Conservation (phyloP, 1,139 yeast genomes). For the Geotrichum phurueaensis region DNA sequence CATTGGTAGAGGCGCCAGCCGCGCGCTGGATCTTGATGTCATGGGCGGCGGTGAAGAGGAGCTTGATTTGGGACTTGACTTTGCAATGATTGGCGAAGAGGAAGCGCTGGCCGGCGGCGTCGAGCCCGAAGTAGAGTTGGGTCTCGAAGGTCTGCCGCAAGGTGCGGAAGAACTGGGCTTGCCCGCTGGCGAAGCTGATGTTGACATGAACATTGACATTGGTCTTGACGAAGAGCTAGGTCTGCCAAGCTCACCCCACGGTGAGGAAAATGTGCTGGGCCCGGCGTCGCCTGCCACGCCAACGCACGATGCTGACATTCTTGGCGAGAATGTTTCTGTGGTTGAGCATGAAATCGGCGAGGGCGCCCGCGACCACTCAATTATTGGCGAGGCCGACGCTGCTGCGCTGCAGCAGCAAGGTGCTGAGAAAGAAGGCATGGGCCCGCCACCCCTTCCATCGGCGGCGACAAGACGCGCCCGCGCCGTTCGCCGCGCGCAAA, state of each 20-base stretch:
- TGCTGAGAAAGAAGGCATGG: background rate
- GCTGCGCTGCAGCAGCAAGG: slow-evolving; percentile 12
- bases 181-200: slow-evolving; percentile 5
- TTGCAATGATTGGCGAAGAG: slow-evolving; percentile 13
- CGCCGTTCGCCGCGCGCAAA: slow-evolving; percentile 12
- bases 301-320: slow-evolving; percentile 15
- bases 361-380: slow-evolving; percentile 3
- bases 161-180: too few species aligned
- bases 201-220: slow-evolving; percentile 11
- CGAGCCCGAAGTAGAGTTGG: too few species aligned
- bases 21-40: slow-evolving; percentile 21
- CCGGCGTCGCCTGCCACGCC: slow-evolving; percentile 14
- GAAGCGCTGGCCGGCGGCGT: slow-evolving; percentile 12
- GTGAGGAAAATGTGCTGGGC: slow-evolving; percentile 12
- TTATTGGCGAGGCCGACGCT: slow-evolving; percentile 13
- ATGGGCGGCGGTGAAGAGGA: slow-evolving; percentile 15
- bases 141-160: too few species aligned
- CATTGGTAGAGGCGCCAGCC: slow-evolving; percentile 43
- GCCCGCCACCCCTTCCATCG: background rate
- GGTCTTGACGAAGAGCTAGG: slow-evolving; percentile 15
- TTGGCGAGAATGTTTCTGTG: slow-evolving; percentile 16
- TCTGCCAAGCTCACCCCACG: slow-evolving; percentile 9
- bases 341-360: slow-evolving; percentile 1
- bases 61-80: slow-evolving; percentile 17
- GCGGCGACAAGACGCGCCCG: slow-evolving; percentile 7